Evolutionary conservation across 2,329 filamentous ascomycete genomes (phyloP).

Genomic region (Bertia moriformis): DNA sequence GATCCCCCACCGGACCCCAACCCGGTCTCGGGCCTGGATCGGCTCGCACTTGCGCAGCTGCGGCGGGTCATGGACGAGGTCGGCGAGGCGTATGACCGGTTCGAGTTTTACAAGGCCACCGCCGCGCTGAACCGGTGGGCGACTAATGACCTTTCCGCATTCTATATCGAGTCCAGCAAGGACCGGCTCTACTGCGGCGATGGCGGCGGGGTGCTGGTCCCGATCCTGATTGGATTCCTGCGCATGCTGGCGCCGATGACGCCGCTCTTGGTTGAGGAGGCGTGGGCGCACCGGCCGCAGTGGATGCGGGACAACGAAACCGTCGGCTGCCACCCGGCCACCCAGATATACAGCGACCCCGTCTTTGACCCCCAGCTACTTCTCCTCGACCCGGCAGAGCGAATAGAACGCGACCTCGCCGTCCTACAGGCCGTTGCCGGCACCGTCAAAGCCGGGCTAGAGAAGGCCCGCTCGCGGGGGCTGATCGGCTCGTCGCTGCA

Average conservation of each 20-base stretch:
- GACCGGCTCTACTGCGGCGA: constrained; percentile 80
- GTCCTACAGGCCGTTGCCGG: constrained; percentile 37
- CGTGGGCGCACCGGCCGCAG: constrained; percentile 63
- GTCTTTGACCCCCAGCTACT: constrained; percentile 19
- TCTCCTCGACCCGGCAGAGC: constrained; percentile 18
- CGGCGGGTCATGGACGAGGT: constrained; percentile 50
- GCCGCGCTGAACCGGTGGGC: constrained; percentile 68
- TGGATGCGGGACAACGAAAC: constrained; percentile 36
- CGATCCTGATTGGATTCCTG: constrained; percentile 59
- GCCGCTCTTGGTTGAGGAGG: constrained; percentile 74
- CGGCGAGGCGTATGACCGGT: constrained; percentile 46
- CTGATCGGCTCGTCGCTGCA: constrained; percentile 69
- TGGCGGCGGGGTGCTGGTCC: constrained; percentile 45
- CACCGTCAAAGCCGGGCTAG: constrained; percentile 62
- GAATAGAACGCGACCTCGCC: constrained; percentile 24
- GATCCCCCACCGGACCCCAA: constrained; percentile 30
- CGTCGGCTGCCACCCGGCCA: constrained; percentile 23
- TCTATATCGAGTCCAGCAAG: constrained; percentile 87
- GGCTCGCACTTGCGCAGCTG: constrained; percentile 66
- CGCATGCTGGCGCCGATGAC: constrained; percentile 70
- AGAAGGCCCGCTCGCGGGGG: constrained; percentile 58
- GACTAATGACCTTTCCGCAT: constrained; percentile 69
- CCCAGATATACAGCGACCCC: constrained; percentile 28
- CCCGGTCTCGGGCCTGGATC: constrained; percentile 46
- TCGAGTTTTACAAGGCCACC: constrained; percentile 72